These are phyloP conservation scores for Paecilomyces sp. DNA, from an alignment of 2,329 filamentous ascomycete species.

Conservation along the genomic window DNA sequence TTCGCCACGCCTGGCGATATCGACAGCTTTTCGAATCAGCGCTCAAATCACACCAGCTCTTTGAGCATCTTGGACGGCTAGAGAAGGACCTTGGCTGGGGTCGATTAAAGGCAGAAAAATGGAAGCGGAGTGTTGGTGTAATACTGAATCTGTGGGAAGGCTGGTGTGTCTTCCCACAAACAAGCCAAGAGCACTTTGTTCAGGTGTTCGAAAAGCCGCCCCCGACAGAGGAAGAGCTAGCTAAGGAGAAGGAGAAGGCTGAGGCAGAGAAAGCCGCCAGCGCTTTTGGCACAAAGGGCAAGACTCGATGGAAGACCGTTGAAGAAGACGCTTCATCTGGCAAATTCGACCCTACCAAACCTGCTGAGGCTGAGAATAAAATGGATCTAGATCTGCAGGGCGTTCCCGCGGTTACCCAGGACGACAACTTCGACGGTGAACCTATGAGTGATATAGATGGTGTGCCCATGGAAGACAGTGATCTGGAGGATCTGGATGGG, in stretches of 20 bases:
- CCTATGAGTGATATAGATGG: slow-evolving; percentile 39
- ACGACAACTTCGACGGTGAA: slow-evolving; percentile 35
- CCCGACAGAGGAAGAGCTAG: slow-evolving; percentile 39
- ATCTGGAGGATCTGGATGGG: slow-evolving; percentile 45
- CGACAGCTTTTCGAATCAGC: slow-evolving; percentile 70
- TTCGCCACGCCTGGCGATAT: slow-evolving; percentile 82
- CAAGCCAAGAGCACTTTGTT: slow-evolving; percentile 64
- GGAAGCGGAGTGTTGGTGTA: slow-evolving; percentile 66
- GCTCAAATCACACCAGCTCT: slow-evolving; percentile 60
- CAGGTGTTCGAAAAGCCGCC: slow-evolving; percentile 66
- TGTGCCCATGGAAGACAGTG: slow-evolving; percentile 40
- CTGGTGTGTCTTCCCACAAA: slow-evolving; percentile 62
- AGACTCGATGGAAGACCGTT: slow-evolving; percentile 41
- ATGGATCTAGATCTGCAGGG: slow-evolving; percentile 26
- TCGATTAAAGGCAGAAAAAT: slow-evolving; percentile 72
- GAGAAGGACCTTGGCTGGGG: slow-evolving; percentile 72
- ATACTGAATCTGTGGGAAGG: slow-evolving; percentile 64
- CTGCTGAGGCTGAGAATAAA: slow-evolving; percentile 18
- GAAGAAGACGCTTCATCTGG: slow-evolving; percentile 32
- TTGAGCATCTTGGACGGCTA: slow-evolving; percentile 67
- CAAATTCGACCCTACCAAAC: slow-evolving; percentile 20
- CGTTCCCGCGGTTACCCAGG: slow-evolving; percentile 30
- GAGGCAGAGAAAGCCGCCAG: slow-evolving; percentile 31
- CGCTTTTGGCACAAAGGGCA: slow-evolving; percentile 30
- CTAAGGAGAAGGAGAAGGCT: slow-evolving; percentile 36